Conservation (phyloP, 2,329 filamentous ascomycete species). For the Cytospora piceicola region DNA sequence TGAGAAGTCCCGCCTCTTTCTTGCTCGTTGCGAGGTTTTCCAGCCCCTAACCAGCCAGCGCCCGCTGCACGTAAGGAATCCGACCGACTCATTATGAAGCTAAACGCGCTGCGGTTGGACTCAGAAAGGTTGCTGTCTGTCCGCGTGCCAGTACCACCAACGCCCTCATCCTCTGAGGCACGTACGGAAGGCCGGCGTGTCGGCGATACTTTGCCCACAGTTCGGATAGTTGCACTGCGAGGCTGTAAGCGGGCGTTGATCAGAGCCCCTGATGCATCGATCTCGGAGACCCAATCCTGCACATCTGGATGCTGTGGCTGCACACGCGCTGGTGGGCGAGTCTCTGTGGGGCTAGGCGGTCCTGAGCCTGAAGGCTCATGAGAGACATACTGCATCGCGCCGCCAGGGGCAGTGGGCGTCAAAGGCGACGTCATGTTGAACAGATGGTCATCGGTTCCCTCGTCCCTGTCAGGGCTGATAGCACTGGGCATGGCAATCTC, state of each 20-base stretch:
- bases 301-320: constrained; percentile 54
- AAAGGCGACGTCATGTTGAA: constrained; percentile 51
- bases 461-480: constrained; percentile 32
- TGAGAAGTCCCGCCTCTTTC: constrained; percentile 30
- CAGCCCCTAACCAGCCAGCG: constrained; percentile 5
- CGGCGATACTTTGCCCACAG: constrained; percentile 43
- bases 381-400: constrained; percentile 36
- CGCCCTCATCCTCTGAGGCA: constrained; percentile 39
- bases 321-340: constrained; percentile 13
- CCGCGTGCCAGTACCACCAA: constrained; percentile 48
- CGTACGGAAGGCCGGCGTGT: constrained; percentile 43
- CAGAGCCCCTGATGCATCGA: constrained; percentile 58
- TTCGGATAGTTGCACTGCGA: constrained; percentile 36
- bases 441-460: constrained; percentile 45
- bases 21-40: constrained; percentile 33
- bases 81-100: constrained; percentile 40
- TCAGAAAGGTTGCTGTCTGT: constrained; percentile 63
- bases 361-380: constrained; percentile 46
- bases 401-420: constrained; percentile 32
- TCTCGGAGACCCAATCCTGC: constrained; percentile 60
- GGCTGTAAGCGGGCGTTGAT: constrained; percentile 50
- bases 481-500: constrained; percentile 39
- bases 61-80: constrained; percentile 44
- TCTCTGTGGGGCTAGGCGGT: constrained; percentile 23
- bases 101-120: constrained; percentile 51